Base-by-base conservation (phyloP, 208 protist species). In the Lotmaria passim region DNA sequence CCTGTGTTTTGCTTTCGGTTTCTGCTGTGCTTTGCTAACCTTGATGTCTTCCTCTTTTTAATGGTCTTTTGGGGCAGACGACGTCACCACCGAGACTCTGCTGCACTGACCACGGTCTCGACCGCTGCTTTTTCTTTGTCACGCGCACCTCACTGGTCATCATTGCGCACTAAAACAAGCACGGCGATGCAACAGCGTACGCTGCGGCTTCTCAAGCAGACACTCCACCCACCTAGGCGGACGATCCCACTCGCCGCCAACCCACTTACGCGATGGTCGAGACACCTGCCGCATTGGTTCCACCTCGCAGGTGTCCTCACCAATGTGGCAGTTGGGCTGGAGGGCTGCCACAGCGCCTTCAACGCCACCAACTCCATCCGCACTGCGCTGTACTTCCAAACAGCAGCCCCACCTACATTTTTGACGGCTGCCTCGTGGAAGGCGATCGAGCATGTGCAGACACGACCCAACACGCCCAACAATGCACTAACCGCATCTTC, bases 311-410 rank as follows among this genome's bases (percentile, higher is more conserved):
- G 21, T 2, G 50, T 36, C 7, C 69, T 90, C 24, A 73, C 69
- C 0, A 14, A 7, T 33, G 69, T 61, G 3, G 21, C 23, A 7
- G 89, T 96, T 15, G 91, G 91, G 10, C 58, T 96, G 8, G 88
- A 95, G 34, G 93, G 93, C 8, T 94, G 93, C 41, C 63, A 81
- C 36, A 83, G 78, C 46, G 93, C 89, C 7, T 95, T 97, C 75
- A 97, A 97, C 66, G 90, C 90, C 7, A 90, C 88, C 23, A 93
- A 93, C 64, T 75, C 87, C 14, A 87, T 97, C 26, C 85, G 93
- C 19, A 94, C 89, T 14, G 91, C 82, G 43, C 69, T 85, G 17
- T 89, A 83, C 75, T 97, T 95, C 66, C 79, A 79, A 31, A 93
- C 84, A 5, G 46, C 41, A 3, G 36, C 50, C 0, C 90, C 93